Percentiles rank a stretch among this genome's conserved stretches.
Conservation (phyloP, 139 green algal genomes). For the Volvox africanus region DNA sequence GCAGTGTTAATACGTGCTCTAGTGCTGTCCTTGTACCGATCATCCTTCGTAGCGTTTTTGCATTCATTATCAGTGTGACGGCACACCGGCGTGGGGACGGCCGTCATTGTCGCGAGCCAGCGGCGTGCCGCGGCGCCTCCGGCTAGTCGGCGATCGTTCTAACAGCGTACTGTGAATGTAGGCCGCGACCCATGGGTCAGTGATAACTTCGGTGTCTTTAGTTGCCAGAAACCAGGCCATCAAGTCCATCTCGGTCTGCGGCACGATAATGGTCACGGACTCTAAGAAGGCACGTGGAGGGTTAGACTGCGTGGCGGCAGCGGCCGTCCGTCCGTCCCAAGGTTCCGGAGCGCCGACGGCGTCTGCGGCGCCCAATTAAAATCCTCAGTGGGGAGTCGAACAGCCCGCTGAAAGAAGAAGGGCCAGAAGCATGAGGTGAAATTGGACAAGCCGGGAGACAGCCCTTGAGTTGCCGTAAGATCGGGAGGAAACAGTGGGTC, state of each 20-base stretch:
- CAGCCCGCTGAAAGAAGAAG: neutral
- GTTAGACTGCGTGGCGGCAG: neutral
- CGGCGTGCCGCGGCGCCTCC: neutral
- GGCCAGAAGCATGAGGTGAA: slow-evolving; percentile 13
- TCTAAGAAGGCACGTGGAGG: neutral
- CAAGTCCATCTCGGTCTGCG: neutral
- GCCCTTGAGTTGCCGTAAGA: neutral
- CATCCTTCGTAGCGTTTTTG: neutral
- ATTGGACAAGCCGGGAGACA: neutral
- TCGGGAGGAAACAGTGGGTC: neutral
- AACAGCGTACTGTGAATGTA: neutral
- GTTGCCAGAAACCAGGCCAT: slow-evolving; percentile 1
- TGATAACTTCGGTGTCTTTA: neutral
- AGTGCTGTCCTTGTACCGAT: neutral
- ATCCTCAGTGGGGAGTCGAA: neutral
- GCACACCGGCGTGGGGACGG: neutral
- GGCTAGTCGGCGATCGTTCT: neutral
- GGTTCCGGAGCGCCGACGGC: neutral
- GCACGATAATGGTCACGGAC: neutral
- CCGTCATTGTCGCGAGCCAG: neutral
- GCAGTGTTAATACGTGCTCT: neutral
- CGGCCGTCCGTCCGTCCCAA: neutral
- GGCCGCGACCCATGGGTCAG: neutral
- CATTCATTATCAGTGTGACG: too few relatives aligned
- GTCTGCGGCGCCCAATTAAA: neutral